Conservation (phyloP, 179 eudicot species). For the Actinidia arguta region DNA sequence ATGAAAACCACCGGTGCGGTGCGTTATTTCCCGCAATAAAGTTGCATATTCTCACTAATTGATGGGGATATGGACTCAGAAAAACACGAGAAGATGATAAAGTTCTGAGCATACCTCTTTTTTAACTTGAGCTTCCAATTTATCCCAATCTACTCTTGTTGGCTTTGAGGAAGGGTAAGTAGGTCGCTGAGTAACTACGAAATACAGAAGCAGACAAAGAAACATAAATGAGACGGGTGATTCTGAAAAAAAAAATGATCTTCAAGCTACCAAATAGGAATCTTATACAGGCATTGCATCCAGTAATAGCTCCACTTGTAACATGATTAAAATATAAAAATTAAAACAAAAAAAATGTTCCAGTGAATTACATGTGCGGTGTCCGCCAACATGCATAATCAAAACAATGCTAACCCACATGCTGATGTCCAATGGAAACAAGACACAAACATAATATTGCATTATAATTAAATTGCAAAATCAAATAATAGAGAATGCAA, state of each 20-base stretch:
- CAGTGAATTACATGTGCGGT: too few relatives aligned
- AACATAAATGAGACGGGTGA: too few relatives aligned
- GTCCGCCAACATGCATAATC: too few relatives aligned
- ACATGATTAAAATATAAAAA: too few relatives aligned
- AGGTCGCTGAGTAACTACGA: slow-evolving; percentile 52
- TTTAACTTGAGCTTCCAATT: slow-evolving; percentile 80
- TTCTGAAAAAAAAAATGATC: neutral
- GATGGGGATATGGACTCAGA: neutral
- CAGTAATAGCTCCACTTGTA: too few relatives aligned
- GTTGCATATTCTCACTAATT: neutral
- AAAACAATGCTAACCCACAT: neutral
- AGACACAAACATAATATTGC: neutral
- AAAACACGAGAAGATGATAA: neutral
- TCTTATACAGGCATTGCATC: neutral
- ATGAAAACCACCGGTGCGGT: slow-evolving; percentile 17
- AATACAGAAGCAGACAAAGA: neutral
- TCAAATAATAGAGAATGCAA: neutral
- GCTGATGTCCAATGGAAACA: neutral
- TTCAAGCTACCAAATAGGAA: neutral
- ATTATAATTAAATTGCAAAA: neutral
- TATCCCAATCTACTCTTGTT: slow-evolving; percentile 81
- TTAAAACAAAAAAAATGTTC: too few relatives aligned
- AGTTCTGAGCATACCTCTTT: slow-evolving; percentile 42
- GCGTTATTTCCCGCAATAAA: neutral
- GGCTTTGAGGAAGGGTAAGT: slow-evolving; percentile 86